These are phyloP conservation scores for Acer yangbiense DNA, from an alignment of 345 rosid genomes.

Conservation along the genomic window DNA sequence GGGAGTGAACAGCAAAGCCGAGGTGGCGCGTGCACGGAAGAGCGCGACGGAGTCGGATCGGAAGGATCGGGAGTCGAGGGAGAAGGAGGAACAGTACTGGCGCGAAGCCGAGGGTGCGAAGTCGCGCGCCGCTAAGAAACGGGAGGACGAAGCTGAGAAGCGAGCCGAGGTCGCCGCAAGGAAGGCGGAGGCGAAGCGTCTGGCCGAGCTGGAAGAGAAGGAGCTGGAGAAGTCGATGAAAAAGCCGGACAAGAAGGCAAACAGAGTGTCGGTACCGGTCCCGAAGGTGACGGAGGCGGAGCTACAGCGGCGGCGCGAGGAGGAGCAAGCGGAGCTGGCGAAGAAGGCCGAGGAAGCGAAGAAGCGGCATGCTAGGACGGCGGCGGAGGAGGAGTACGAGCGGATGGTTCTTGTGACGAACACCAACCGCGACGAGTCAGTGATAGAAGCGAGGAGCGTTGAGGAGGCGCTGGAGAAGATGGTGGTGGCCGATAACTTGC, in stretches of 20 bases:
- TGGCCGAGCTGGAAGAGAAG: constrained; percentile 84
- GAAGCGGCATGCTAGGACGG: constrained; percentile 62
- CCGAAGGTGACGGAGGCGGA: constrained; percentile 92
- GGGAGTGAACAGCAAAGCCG: constrained; percentile 95
- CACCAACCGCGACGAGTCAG: constrained; percentile 82
- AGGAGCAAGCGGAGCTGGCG: constrained; percentile 69
- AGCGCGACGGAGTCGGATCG: constrained; percentile 72
- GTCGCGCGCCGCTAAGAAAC: constrained; percentile 83
- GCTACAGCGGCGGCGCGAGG: constrained; percentile 53
- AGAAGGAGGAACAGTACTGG: constrained; percentile 94
- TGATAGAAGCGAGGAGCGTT: constrained; percentile 81
- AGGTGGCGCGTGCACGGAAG: constrained; percentile 80
- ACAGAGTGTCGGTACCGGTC: constrained; percentile 69
- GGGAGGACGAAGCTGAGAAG: constrained; percentile 91
- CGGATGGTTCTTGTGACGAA: constrained; percentile 73
- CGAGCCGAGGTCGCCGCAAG: constrained; percentile 73
- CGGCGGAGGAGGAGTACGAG: constrained; percentile 93
- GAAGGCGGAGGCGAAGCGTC: constrained; percentile 66
- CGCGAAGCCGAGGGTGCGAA: constrained; percentile 87
- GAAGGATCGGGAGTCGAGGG: constrained; percentile 69
- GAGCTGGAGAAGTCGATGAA: constrained; percentile 68
- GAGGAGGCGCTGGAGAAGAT: constrained; percentile 87
- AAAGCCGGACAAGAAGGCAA: constrained; percentile 89
- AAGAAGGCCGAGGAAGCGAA: constrained; percentile 75
- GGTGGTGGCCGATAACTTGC: constrained; percentile 65